Base-by-base conservation (phyloP, 805 yeast genomes). In the Candida ponderosae region DNA sequence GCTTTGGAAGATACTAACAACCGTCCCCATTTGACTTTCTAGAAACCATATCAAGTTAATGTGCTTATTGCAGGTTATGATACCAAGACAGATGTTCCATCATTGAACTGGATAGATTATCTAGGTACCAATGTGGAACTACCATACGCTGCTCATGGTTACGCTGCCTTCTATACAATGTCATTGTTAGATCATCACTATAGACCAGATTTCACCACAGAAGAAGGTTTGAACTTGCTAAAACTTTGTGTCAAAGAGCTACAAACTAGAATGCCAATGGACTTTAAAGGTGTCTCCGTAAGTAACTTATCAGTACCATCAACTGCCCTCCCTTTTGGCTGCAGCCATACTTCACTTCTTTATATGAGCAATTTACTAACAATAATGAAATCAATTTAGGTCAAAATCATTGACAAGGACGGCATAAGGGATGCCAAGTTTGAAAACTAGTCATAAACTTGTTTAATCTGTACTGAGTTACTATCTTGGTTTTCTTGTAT, bases 131-230 rank as follows among this genome's bases (percentile, higher is more conserved):
- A 81, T 47, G 95, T 81, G 14, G 86, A 81, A 42, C 69, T 93
- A 41, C 97, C 98, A 14, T 93, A 93, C 56, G 96, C 94, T 15
- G 97, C 97, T 2, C 98, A 93, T 59, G 98, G 98, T 11, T 93
- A 93, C 56, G 95, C 97, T n/a, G 95, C 94, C 2, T 93, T 90
- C 62, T 93, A 93, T 60, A 79, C 95, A 24, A 73, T 87, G 60
- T 84, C 97, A 2, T 66, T 90, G 45, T 70, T 93, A 47, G 98
- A 93, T 65, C 88, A 81, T 49, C 96, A 88, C 62, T 88, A 89
- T 63, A 74, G 80, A 56, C 70, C 78, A 31, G 89, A 79, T 49
- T 74, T 89, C 79, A 65, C 74, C 6, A 60, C 74, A 30, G 86
- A 79, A 29, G 90, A 87, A 42, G 98, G 97, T 3, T 56, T 90